These are phyloP conservation scores for Fraxinus floribunda DNA, from an alignment of 305 asterid genomes.

Conservation along the genomic window DNA sequence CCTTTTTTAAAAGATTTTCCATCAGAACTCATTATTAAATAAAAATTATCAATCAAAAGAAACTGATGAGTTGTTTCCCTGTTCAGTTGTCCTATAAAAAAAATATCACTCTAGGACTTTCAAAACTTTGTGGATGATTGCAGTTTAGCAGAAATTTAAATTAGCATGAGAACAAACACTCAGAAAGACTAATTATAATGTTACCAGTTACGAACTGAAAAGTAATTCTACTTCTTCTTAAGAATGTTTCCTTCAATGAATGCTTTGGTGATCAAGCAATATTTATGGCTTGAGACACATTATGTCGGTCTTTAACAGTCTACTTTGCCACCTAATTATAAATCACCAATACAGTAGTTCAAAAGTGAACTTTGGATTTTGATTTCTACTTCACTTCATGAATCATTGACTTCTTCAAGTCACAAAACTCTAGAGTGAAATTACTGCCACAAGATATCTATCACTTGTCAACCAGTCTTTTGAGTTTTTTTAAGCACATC, in stretches of 20 bases:
- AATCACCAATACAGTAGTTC: background rate
- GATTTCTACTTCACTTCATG: background rate
- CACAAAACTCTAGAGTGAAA: no score
- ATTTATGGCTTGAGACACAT: no score
- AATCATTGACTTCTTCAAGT: background rate
- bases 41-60: background rate
- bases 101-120: background rate
- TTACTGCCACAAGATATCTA: no score
- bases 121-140: background rate
- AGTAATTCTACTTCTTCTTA: background rate
- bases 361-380: background rate
- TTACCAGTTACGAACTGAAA: background rate
- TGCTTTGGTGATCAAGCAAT: background rate
- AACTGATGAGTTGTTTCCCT: background rate
- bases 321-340: background rate
- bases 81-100: no score
- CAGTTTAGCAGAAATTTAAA: no score
- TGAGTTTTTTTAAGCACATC: no score
- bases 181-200: background rate
- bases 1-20: background rate
- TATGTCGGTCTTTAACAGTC: no score
- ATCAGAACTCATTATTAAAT: background rate
- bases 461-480: no score
- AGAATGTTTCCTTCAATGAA: background rate
- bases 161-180: background rate